A percentile compares a stretch with the other conserved stretches of the same genome.
Conservation (phyloP, 352 stramenopile genomes). For the Pseudoperonospora humuli region DNA sequence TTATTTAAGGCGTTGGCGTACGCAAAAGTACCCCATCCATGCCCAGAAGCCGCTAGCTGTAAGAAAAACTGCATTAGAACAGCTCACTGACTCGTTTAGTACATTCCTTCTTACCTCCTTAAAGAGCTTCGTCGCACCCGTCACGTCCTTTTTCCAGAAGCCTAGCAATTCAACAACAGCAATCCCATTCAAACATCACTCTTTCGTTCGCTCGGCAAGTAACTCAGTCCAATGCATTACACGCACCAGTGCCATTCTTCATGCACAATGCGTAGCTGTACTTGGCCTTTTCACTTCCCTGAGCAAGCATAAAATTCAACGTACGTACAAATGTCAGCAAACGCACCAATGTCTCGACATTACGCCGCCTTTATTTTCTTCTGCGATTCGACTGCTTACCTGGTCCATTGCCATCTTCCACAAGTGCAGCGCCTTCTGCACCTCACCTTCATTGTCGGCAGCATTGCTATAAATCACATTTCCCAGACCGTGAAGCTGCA, state of each 20-base stretch:
- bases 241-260: conserved; percentile 65
- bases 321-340: neutral
- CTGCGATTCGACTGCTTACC: conserved; percentile 8
- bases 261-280: conserved; percentile 80
- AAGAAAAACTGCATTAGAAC: neutral
- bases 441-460: conserved; percentile 41
- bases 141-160: conserved; percentile 48
- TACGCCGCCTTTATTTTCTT: neutral
- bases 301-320: neutral
- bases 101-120: conserved; percentile 38
- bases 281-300: conserved; percentile 76
- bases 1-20: conserved; percentile 73
- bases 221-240: neutral
- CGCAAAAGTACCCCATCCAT: conserved; percentile 73
- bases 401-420: conserved; percentile 82
- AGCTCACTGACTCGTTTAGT: neutral
- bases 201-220: too few species aligned
- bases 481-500: conserved; percentile 59
- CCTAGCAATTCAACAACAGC: conserved; percentile 16
- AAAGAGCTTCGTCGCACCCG: conserved; percentile 54
- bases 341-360: neutral
- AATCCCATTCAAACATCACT: too few species aligned
- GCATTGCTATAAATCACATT: conserved; percentile 85
- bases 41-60: conserved; percentile 46
- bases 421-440: conserved; percentile 66